Percentiles rank a stretch among this genome's conserved stretches.
phyloP scores from a whole-genome alignment of 2,329 filamentous ascomycete species.

The Pochonia chlamydosporia region DNA sequence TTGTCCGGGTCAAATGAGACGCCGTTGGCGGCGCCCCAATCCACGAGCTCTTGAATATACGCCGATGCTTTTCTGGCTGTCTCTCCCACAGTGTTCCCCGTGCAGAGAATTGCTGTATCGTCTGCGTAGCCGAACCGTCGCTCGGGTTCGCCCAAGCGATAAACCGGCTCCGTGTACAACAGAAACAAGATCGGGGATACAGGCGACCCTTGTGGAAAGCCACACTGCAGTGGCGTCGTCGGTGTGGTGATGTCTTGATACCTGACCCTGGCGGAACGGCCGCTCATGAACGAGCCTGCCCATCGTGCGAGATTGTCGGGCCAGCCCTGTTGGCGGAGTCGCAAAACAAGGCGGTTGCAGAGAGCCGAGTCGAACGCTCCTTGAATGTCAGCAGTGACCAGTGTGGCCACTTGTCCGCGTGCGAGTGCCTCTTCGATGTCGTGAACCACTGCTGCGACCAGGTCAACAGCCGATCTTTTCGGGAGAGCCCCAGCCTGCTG shows the following conservation, averaged over 20 bases:
- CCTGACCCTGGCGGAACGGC: background rate
- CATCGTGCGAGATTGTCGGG: constrained; percentile 5
- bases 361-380: constrained; percentile 14
- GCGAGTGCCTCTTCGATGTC: constrained; percentile 13
- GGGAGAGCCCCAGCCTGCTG: constrained; percentile 17
- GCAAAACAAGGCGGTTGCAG: constrained; percentile 10
- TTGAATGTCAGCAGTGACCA: constrained; percentile 13
- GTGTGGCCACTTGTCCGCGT: constrained; percentile 6
- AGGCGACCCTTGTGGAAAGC: constrained; percentile 11
- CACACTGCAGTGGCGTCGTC: constrained; percentile 5
- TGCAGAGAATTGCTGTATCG: constrained; percentile 11
- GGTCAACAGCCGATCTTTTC: constrained; percentile 13
- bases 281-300: constrained; percentile 11
- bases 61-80: constrained; percentile 8
- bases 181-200: constrained; percentile 14
- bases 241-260: constrained; percentile 8
- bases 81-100: constrained; percentile 9
- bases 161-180: constrained; percentile 13
- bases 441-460: constrained; percentile 13
- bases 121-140: constrained; percentile 1
- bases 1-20: constrained; percentile 17
- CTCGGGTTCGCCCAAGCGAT: constrained; percentile 3
- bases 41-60: constrained; percentile 8
- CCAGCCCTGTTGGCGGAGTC: constrained; percentile 13
- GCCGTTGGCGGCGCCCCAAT: constrained; percentile 12